Percentiles rank a stretch among this genome's conserved stretches.
Conservation (phyloP, 768 basidiomycete genomes). For the Kwoniella pini region DNA sequence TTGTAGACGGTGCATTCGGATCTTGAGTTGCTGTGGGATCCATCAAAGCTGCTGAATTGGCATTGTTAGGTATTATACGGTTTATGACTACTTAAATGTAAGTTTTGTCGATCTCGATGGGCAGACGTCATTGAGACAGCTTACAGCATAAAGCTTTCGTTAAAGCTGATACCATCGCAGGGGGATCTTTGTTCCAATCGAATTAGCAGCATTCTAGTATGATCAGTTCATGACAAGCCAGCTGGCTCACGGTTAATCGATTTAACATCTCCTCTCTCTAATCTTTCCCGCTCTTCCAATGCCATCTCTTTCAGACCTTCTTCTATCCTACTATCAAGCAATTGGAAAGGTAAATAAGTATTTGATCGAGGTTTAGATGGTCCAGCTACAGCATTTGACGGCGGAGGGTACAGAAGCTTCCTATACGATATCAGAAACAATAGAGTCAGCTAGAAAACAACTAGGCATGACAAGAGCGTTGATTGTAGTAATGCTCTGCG, state of each 20-base stretch:
- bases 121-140: constrained; percentile 23
- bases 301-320: constrained; percentile 66
- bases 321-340: constrained; percentile 70
- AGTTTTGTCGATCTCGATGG: background rate
- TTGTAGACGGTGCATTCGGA: constrained; percentile 4
- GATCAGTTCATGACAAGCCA: constrained; percentile 56
- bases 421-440: constrained; percentile 56
- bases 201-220: constrained; percentile 60
- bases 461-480: too few relatives aligned
- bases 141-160: constrained; percentile 90
- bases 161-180: constrained; percentile 76
- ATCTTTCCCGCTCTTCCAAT: constrained; percentile 54
- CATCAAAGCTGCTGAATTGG: constrained; percentile 8
- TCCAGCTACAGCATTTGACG: constrained; percentile 15
- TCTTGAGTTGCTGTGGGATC: constrained; percentile 13
- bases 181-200: constrained; percentile 44
- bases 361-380: constrained; percentile 59
- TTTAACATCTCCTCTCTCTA: constrained; percentile 59
- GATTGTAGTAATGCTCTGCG: too few relatives aligned
- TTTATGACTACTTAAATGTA: constrained; percentile 65
- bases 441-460: too few relatives aligned
- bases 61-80: constrained; percentile 57
- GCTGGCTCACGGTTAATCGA: constrained; percentile 53
- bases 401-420: constrained; percentile 69
- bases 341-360: constrained; percentile 77